Evolutionary conservation across 495 filamentous ascomycete genomes (phyloP), one percentile per base, ranked within the genome.

Genomic region (Pyrenula aspistea): DNA sequence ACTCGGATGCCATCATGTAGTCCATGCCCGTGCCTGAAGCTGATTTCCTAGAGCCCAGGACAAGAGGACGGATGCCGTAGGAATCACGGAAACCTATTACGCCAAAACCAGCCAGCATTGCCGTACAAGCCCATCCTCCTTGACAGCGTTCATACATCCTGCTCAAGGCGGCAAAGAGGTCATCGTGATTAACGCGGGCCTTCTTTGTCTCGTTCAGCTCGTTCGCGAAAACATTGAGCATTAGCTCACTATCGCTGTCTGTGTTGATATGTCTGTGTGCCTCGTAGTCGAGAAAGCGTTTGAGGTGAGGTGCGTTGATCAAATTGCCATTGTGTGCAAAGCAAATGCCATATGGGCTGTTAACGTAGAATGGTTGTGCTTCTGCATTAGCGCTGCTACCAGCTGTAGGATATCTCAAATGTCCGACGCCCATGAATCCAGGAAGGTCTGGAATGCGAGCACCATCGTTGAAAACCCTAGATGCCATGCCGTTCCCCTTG

Each of bases 1-100:
- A 93, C 71, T 98, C 93, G n/a, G 90, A 96, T 0, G 93, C 88
- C 76, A 98, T 83, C 88, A 97, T 94, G 73, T 96, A 98, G 71
- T 97, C 93, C 55, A 66, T 88, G 21, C 86, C 86, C 0, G 81
- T 77, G 23, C 79, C 78, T 55, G 77, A 74, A n/a, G 84, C 65
- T 0, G 86, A 87, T 2, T 80, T 78, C 48, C 87, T 80, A 61
- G 82, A 85, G 50, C 93, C 93, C 2, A 96, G 75, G 48, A 91
- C 79, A 54, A 98, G 77, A 0, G 93, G 93, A 25, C 93, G 86
- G 60, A 98, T 98, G 61, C 91, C 93, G 62, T 92, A 83, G 8
- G 83, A 76, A 69, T 96, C 93, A 56, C 89, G 80, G 78, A 96
- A 97, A 51, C 87, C 92, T 20, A 95, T 77, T 51, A 96, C 78